These are phyloP conservation scores for Candida freyschussii DNA, from an alignment of 1,139 yeast genomes.

Conservation along the genomic window DNA sequence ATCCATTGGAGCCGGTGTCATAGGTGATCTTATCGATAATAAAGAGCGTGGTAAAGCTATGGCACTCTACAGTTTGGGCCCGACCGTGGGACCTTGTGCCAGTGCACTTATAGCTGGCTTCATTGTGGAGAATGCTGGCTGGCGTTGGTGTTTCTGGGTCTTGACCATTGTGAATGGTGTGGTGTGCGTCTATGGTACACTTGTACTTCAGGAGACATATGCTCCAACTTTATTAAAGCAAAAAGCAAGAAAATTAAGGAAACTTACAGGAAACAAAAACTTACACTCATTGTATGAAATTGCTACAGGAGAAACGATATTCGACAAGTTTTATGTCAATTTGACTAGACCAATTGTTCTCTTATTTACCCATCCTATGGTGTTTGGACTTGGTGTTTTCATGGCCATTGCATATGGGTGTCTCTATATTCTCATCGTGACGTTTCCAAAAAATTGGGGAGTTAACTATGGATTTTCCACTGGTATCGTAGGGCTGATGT, in stretches of 20 bases:
- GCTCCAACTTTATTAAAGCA: conserved; percentile 47
- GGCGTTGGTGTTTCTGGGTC: conserved; percentile 66
- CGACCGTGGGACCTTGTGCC: conserved; percentile 54
- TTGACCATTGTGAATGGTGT: conserved; percentile 50
- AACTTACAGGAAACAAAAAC: conserved; percentile 49
- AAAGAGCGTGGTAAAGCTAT: conserved; percentile 50
- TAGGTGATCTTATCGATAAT: conserved; percentile 58
- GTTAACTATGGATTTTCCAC: conserved; percentile 40
- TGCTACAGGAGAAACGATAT: conserved; percentile 38
- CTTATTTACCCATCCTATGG: conserved; percentile 55
- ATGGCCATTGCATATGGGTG: conserved; percentile 65
- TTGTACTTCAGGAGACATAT: conserved; percentile 51
- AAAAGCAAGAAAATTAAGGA: conserved; percentile 43
- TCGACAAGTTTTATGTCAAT: conserved; percentile 33
- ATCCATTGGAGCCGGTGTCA: conserved; percentile 67
- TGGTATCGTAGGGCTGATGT: conserved; percentile 57
- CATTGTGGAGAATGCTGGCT: conserved; percentile 41
- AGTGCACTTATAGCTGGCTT: conserved; percentile 50
- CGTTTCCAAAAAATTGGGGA: conserved; percentile 51
- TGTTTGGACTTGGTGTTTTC: conserved; percentile 53
- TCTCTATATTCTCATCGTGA: conserved; percentile 55
- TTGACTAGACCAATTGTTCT: conserved; percentile 50
- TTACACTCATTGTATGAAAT: conserved; percentile 57
- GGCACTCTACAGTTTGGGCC: conserved; percentile 57
- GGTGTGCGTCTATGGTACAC: conserved; percentile 39